Evolutionary conservation across 257 asterid species (phyloP), one percentile per base, ranked within the genome.

Genomic region (Coffea eugenioides): DNA sequence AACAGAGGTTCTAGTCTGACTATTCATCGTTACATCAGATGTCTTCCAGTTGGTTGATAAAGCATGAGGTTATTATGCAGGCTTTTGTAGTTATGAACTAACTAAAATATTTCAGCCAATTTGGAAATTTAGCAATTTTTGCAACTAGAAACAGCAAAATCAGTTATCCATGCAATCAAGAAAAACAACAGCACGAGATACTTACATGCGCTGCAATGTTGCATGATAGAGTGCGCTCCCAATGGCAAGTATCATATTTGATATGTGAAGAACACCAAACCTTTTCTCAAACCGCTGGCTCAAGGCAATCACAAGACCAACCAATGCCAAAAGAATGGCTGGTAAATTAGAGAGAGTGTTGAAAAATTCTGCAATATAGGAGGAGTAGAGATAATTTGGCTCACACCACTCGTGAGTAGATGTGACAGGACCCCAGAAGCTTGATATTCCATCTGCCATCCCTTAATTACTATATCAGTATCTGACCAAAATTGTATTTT

Each of bases 371-470:
- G 99, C 99, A 72, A 95, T 83, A 75, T 92, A 95, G 82, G 98
- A 90, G 14, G 99, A 91, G 94, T 91, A 85, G 74, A 86, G 91
- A 87, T 95, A 95, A 83, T 95, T 95, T 75, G 89, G 89, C 90
- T 95, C 99, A 85, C 99, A 95, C 99, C 99, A 95, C 87, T 95
- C 99, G 61, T 90, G 95, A 8, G 94, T 86, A 68, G 99, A 92
- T 59, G 99, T 95, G 71, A 95, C 98, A 54, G 99, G 98, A 31
- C 99, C 99, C 98, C 98, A 95, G 75, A 95, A 95, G 84, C 92
- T 92, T 80, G 97, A 89, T 54, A 85, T 68, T 48, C 89, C 92
- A 73, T 79, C 92, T 41, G 90, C 93, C 99, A 95, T 95, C 77
- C 82, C 88, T 79, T 82, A 83, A 78, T 52, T n/a, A 23, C 43